Evolutionary conservation across 2,329 filamentous ascomycete species (phyloP).

Genomic region (Gyromitra esculenta): DNA sequence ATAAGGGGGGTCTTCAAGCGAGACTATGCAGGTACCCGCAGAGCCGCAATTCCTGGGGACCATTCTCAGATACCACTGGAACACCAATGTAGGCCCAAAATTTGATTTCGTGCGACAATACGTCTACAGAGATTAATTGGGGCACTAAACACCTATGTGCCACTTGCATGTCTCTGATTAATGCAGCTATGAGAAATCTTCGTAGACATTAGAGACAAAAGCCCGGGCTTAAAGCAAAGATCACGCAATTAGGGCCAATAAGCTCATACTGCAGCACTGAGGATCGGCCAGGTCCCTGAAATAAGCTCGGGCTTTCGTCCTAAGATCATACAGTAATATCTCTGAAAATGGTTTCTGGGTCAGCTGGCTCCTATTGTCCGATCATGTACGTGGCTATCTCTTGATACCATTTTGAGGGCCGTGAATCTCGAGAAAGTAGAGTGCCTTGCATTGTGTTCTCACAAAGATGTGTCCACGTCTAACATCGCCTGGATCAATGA

Average conservation of each 20-base stretch:
- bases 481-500: background rate
- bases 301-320: background rate
- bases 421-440: conserved; percentile 1
- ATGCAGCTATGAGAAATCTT: conserved; percentile 11
- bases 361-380: conserved; percentile 23
- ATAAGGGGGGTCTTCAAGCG: conserved; percentile 36
- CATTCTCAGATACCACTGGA: conserved; percentile 2
- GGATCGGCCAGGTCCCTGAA: background rate
- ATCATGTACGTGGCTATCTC: conserved; percentile 9
- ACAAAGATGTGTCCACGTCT: background rate
- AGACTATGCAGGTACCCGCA: conserved; percentile 49
- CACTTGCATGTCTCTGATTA: background rate
- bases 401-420: conserved; percentile 5
- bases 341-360: background rate
- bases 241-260: background rate
- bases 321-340: background rate
- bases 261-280: background rate
- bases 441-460: background rate
- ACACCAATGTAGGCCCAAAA: background rate
- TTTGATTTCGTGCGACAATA: conserved; percentile 8
- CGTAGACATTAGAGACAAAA: background rate
- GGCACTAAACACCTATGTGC: background rate
- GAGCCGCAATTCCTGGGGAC: conserved; percentile 36
- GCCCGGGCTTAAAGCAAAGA: background rate
- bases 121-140: conserved; percentile 9